These are phyloP conservation scores for Davidsoniella virescens DNA, from an alignment of 2,329 filamentous ascomycete species.

Conservation along the genomic window DNA sequence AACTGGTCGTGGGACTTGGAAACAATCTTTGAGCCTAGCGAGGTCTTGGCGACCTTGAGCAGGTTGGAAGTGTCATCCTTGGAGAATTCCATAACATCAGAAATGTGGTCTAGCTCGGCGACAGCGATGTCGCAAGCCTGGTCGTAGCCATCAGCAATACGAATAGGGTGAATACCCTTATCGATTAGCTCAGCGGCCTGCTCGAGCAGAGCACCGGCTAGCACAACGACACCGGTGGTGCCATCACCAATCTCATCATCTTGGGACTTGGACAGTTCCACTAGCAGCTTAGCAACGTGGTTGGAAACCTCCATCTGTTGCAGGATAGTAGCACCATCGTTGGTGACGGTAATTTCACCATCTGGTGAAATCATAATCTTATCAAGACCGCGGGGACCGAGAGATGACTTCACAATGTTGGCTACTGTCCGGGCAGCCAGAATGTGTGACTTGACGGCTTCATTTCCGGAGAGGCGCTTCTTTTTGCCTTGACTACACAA, in stretches of 20 bases:
- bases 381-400: constrained; percentile 89
- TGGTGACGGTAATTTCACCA: constrained; percentile 97
- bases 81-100: constrained; percentile 76
- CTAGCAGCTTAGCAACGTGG: constrained; percentile 91
- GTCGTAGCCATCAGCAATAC: constrained; percentile 96
- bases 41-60: constrained; percentile 87
- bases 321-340: constrained; percentile 95
- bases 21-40: constrained; percentile 95
- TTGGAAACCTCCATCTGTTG: constrained; percentile 98
- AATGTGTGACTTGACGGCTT: constrained; percentile 97
- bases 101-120: constrained; percentile 79
- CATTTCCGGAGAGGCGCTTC: constrained; percentile 89
- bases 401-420: constrained; percentile 91
- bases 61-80: constrained; percentile 69
- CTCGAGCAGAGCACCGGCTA: constrained; percentile 86
- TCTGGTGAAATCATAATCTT: constrained; percentile 98
- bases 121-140: constrained; percentile 95
- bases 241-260: constrained; percentile 98
- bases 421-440: constrained; percentile 90
- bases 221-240: constrained; percentile 90
- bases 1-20: constrained; percentile 98
- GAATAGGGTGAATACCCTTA: constrained; percentile 98
- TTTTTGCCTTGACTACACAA: constrained; percentile 75
- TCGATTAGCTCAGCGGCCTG: constrained; percentile 96
- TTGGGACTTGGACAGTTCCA: constrained; percentile 95